Evolutionary conservation across 2,329 filamentous ascomycete genomes (phyloP).

Genomic region (Ophiostoma australiae): DNA sequence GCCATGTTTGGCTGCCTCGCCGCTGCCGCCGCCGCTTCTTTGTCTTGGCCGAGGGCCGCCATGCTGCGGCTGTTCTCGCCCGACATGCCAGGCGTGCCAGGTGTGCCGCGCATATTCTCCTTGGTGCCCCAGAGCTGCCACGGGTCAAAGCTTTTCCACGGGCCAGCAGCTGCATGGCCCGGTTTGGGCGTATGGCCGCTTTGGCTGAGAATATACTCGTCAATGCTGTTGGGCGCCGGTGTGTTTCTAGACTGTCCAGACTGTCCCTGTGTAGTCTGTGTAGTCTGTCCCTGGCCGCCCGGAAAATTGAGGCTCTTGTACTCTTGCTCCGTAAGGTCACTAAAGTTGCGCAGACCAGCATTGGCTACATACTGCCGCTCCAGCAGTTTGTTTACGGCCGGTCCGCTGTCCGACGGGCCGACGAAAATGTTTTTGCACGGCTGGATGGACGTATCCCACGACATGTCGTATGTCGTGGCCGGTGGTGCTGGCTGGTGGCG

Average conservation of each 20-base stretch:
- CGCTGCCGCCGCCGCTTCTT: not conserved
- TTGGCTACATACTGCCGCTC: not conserved
- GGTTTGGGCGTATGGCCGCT: slow-evolving; percentile 1
- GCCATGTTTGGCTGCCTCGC: not conserved
- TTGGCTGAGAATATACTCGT: slow-evolving; percentile 17
- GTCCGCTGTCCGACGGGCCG: not conserved
- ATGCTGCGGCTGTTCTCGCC: not conserved
- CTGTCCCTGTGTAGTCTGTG: not conserved
- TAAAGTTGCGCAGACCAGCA: slow-evolving; percentile 14
- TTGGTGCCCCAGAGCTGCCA: slow-evolving; percentile 19
- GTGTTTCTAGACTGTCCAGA: not conserved
- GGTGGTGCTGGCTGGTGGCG: not conserved
- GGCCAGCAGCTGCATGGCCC: not conserved
- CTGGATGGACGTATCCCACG: slow-evolving; percentile 8
- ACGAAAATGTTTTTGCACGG: not conserved
- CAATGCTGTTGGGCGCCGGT: slow-evolving; percentile 20
- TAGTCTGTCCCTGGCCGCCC: not conserved
- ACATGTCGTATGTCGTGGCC: not conserved
- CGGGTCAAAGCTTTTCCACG: slow-evolving; percentile 13
- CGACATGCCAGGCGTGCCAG: no score
- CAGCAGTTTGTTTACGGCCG: not conserved
- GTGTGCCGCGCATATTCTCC: not conserved
- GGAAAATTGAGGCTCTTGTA: slow-evolving; percentile 17
- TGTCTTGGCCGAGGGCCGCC: not conserved
- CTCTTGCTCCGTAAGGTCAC: slow-evolving; percentile 16